Evolutionary conservation across 1,284 basidiomycete species (phyloP).

Genomic region (Termitomyces sp.): DNA sequence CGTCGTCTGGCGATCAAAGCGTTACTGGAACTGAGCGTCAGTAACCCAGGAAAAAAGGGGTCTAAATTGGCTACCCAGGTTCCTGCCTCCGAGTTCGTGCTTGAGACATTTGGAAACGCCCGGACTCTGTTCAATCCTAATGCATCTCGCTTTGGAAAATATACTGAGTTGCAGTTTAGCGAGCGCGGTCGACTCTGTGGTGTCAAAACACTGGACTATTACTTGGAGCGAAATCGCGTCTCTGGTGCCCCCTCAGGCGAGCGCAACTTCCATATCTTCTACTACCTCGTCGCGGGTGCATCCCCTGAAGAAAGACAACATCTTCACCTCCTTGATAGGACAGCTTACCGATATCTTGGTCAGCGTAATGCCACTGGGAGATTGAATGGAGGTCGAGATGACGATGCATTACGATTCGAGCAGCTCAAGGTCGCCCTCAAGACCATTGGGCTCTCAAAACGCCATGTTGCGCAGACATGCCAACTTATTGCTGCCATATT

Average conservation of each 20-base stretch:
- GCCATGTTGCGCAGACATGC: constrained; percentile 91
- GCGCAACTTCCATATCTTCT: constrained; percentile 96
- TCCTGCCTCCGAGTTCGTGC: constrained; percentile 91
- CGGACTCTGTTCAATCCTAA: constrained; percentile 89
- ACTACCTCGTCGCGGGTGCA: constrained; percentile 91
- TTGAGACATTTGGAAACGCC: constrained; percentile 90
- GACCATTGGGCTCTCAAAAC: constrained; percentile 87
- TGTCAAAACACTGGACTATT: constrained; percentile 95
- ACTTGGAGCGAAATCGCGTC: constrained; percentile 87
- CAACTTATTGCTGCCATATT: constrained; percentile 93
- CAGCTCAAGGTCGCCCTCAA: constrained; percentile 94
- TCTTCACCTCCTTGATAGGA: constrained; percentile 76
- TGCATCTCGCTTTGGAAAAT: constrained; percentile 88
- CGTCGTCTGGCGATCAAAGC: constrained; percentile 87
- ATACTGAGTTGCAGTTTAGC: constrained; percentile 91
- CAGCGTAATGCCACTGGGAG: constrained; percentile 44
- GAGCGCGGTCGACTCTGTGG: constrained; percentile 87
- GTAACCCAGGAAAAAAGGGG: constrained; percentile 90
- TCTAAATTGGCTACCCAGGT: constrained; percentile 82
- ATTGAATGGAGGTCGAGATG: constrained; percentile 47
- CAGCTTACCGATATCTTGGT: constrained; percentile 81
- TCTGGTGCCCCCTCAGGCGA: constrained; percentile 79
- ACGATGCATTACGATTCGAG: constrained; percentile 80
- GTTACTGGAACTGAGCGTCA: constrained; percentile 83
- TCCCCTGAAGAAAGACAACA: constrained; percentile 83